Conservation (phyloP, 2,329 filamentous ascomycete genomes). For the Gnomoniopsis smithogilvyi region DNA sequence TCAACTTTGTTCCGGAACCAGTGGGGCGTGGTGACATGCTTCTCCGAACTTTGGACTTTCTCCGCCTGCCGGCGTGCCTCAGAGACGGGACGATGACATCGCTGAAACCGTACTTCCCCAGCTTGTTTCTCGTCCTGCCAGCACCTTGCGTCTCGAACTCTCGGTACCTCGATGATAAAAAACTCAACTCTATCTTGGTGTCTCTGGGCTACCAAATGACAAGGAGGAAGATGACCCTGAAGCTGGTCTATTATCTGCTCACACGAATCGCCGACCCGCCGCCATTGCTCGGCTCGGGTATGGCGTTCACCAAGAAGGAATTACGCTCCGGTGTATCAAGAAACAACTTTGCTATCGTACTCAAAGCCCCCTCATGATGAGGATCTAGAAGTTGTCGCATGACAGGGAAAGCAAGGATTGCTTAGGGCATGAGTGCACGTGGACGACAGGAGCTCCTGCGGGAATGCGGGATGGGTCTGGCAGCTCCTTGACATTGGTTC, state of each 20-base stretch:
- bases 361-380: constrained; percentile 36
- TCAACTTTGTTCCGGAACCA: constrained; percentile 89
- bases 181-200: constrained; percentile 70
- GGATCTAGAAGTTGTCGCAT: neutral
- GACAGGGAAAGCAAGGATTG: neutral
- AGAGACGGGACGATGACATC: constrained; percentile 10
- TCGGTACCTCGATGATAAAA: constrained; percentile 74
- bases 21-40: constrained; percentile 80
- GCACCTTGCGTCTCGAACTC: constrained; percentile 87
- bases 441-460: neutral
- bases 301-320: constrained; percentile 67
- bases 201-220: constrained; percentile 68
- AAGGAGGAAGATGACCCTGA: constrained; percentile 71
- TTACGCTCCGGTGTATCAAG: constrained; percentile 70
- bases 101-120: constrained; percentile 48
- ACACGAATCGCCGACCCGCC: constrained; percentile 36
- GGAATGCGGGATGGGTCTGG: neutral
- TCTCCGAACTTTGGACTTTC: constrained; percentile 67
- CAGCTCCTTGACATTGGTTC: neutral
- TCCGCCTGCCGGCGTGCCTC: constrained; percentile 38
- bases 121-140: constrained; percentile 85
- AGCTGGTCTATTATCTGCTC: constrained; percentile 91
- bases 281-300: constrained; percentile 12
- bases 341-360: constrained; percentile 87
- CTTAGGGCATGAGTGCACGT: neutral